Base-by-base conservation (phyloP, 176 grass and related monocot genomes). In the Otatea glauca region DNA sequence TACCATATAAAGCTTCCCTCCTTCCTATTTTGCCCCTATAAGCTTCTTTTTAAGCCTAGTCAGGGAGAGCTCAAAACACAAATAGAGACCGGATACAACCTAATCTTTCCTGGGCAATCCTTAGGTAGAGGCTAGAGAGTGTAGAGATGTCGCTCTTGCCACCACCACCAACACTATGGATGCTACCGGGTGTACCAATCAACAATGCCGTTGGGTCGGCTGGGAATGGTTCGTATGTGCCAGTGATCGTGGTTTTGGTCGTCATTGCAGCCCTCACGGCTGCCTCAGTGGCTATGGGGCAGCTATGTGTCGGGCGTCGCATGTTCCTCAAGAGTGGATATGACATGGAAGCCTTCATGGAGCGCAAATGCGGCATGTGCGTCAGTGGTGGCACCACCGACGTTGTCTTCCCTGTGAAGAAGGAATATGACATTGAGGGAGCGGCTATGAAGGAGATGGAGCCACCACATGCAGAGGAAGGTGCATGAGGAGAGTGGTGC, bases 221-320 rank as follows among this genome's bases (percentile, higher is more conserved):
- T 15, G 53, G 45, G 45, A 51, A 23, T 6, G 71, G 72, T 13
- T 77, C 85, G 5, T 86, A 79, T 2, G 35, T 44, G 38, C 74
- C 82, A 0, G 41, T 93, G 79, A 79, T 83, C 20, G 68, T 37
- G 21, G 60, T 85, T 37, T 21, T 93, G 20, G 59, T 62, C 0
- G 7, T 79, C 32, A 69, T 93, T 20, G 77, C 21, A 0, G 9
- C 44, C 20, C 39, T 90, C 9, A 81, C 27, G 6, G 68, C 58
- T 14, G 75, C 73, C 17, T 75, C 91, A 5, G 60, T 86, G n/a
- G 62, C 60, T 85, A 3, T 93, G 9, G 85, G 81, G 2, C 85
- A 79, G 4, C 21, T 87, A 20, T 93, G 73, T 27, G 64, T 80
- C 10, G 17, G 81, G 2, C 56, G 48, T 38, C 23, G 29, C 1